Conservation (phyloP, 164 flowering plant genomes). For the Paratinospora sagittata region DNA sequence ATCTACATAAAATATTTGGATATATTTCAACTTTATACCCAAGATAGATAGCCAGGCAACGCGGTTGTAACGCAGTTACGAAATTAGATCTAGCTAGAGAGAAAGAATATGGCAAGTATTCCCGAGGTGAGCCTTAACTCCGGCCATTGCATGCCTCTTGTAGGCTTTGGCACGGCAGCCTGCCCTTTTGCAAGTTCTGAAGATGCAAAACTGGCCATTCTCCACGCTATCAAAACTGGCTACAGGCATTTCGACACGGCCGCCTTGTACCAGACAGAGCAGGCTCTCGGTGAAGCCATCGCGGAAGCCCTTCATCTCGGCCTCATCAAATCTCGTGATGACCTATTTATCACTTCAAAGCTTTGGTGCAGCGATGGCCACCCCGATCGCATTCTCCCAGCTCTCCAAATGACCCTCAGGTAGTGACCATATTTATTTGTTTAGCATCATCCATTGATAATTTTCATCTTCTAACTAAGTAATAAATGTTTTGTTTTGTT, state of each 20-base stretch:
- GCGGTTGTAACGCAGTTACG: background rate
- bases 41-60: too few relatives aligned
- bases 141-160: conserved; percentile 5
- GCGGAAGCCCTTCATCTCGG: conserved; percentile 23
- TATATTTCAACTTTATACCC: too few relatives aligned
- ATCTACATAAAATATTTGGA: too few relatives aligned
- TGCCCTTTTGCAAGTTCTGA: conserved; percentile 6
- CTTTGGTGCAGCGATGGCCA: conserved; percentile 24
- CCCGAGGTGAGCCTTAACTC: background rate
- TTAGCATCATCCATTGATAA: too few relatives aligned
- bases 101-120: background rate
- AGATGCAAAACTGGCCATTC: background rate
- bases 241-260: conserved; percentile 31
- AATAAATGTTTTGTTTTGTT: too few relatives aligned
- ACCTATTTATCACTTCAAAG: conserved; percentile 30
- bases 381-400: conserved; percentile 23
- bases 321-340: conserved; percentile 22
- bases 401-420: conserved; percentile 25
- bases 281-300: conserved; percentile 27
- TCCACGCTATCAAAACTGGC: conserved; percentile 23
- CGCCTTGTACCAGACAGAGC: conserved; percentile 17
- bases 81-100: background rate
- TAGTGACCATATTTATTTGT: too few relatives aligned
- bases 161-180: conserved; percentile 26
- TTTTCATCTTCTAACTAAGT: too few relatives aligned